A percentile compares a stretch with the other conserved stretches of the same genome.
These are phyloP conservation scores for Gamsiella multidivaricata DNA, from an alignment of 192 early-diverging fungal species.

Conservation along the genomic window DNA sequence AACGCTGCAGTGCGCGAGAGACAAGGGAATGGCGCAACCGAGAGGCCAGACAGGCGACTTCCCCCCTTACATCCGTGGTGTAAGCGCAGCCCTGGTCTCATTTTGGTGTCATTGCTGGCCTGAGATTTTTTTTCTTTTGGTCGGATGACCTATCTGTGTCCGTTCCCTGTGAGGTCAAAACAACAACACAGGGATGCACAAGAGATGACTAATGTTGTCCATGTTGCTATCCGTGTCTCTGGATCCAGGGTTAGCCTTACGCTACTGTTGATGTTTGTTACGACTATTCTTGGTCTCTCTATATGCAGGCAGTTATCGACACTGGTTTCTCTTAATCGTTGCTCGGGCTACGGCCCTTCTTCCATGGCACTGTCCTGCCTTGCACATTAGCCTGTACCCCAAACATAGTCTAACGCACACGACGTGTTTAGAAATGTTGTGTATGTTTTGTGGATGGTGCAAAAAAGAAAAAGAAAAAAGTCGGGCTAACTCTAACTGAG, in stretches of 20 bases:
- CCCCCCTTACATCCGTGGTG: background rate
- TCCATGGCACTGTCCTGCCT: conserved; percentile 1
- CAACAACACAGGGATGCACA: conserved; percentile 5
- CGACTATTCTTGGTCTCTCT: background rate
- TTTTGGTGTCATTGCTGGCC: too few relatives aligned
- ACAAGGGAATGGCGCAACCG: conserved; percentile 23
- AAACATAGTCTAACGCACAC: too few relatives aligned
- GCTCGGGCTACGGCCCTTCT: too few relatives aligned
- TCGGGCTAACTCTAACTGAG: conserved; percentile 22
- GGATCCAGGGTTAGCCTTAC: background rate
- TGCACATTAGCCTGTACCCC: too few relatives aligned
- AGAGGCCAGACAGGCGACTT: too few relatives aligned
- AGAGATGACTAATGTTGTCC: conserved; percentile 13
- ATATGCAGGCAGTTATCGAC: background rate
- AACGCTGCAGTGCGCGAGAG: too few relatives aligned
- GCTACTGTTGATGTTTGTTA: conserved; percentile 4
- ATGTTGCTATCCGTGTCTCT: background rate
- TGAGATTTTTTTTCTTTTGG: conserved; percentile 6
- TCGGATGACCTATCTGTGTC: conserved; percentile 10
- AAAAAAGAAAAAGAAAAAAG: background rate
- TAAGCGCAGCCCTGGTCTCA: conserved; percentile 7
- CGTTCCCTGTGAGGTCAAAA: background rate
- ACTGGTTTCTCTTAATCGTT: conserved; percentile 1
- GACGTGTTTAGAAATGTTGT: conserved; percentile 2
- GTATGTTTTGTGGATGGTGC: background rate